Base-by-base conservation (phyloP, 345 rosid species). In the Triadica sebifera region DNA sequence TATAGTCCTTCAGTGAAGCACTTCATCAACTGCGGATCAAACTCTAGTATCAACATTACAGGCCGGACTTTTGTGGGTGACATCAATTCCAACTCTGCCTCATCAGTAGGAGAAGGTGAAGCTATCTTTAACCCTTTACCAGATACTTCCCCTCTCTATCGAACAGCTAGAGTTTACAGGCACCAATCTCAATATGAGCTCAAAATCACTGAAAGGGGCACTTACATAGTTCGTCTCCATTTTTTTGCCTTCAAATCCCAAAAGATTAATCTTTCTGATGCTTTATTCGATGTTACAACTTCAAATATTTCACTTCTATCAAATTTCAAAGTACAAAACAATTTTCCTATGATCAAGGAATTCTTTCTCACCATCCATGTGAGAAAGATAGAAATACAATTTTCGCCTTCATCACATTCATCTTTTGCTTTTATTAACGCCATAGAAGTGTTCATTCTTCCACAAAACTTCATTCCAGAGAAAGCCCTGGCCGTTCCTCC, bases 351-450 rank as follows among this genome's bases (percentile, higher is more conserved):
- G 9, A 67, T 75, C 12, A 75, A 46, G 60, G 73, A 75, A 60
- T 75, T 45, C 60, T 47, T 46, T 11, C 57, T 75, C 12, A 29
- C 19, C 19, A 59, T 67, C 72, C 5, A 37, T 58, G 8, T 9
- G 11, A 67, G 73, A 10, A 58, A 13, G 29, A 29, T 75, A 25
- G 6, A 1, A 2, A 65, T 89, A 76, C 69, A 5, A 8, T 88
- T 87, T 73, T n/a, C 3, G 1, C 94, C 94, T 0, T 73, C 82
- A 4, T 41, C 45, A 6, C 3, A 4, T 41, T 41, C 45, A 4
- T 87, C 90, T 22, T 71, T 90, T 0, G 86, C 97, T 11, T 72
- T 86, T 58, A 60, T 88, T 24, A 92, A 86, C 51, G 97, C 93
- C 76, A 82, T 90, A 0, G 93, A 90, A 72, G 84, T 81, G 55